Evolutionary conservation across 2,329 filamentous ascomycete genomes (phyloP).

Genomic region (Fusarium sp.): DNA sequence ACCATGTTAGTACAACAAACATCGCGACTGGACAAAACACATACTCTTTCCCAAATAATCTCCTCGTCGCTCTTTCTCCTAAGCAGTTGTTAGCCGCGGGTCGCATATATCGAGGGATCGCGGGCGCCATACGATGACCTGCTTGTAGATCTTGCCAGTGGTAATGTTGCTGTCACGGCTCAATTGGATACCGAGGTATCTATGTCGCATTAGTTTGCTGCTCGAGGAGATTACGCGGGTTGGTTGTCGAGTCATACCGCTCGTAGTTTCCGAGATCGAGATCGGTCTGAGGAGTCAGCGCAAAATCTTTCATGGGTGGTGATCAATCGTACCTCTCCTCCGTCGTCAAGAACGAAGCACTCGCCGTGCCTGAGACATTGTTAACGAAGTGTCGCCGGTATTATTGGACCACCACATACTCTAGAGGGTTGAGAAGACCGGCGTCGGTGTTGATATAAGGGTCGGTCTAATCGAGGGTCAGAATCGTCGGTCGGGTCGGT

Average conservation of each 20-base stretch:
- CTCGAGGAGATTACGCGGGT: background rate
- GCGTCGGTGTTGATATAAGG: conserved; percentile 61
- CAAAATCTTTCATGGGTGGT: background rate
- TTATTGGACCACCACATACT: conserved; percentile 41
- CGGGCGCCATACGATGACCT: conserved; percentile 76
- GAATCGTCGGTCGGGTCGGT: conserved; percentile 2
- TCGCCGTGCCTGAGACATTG: conserved; percentile 78
- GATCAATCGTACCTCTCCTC: conserved; percentile 32
- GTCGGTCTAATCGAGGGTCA: conserved; percentile 60
- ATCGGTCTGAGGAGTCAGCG: conserved; percentile 56
- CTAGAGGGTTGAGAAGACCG: conserved; percentile 50
- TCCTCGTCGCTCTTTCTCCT: conserved; percentile 71
- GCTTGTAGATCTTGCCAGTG: conserved; percentile 94
- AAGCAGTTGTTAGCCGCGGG: conserved; percentile 2
- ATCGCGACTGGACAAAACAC: background rate
- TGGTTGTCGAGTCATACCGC: conserved; percentile 48
- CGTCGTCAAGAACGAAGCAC: conserved; percentile 88
- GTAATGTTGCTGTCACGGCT: conserved; percentile 95
- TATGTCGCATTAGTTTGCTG: conserved; percentile 1
- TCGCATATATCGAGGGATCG: background rate
- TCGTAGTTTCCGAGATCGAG: conserved; percentile 71
- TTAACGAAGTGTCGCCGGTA: conserved; percentile 10
- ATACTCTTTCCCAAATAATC: conserved; percentile 58
- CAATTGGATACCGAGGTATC: conserved; percentile 83
- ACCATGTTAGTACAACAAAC: conserved; percentile 11